phyloP scores from a whole-genome alignment of 805 yeast genomes.

The Candida michaelii region DNA sequence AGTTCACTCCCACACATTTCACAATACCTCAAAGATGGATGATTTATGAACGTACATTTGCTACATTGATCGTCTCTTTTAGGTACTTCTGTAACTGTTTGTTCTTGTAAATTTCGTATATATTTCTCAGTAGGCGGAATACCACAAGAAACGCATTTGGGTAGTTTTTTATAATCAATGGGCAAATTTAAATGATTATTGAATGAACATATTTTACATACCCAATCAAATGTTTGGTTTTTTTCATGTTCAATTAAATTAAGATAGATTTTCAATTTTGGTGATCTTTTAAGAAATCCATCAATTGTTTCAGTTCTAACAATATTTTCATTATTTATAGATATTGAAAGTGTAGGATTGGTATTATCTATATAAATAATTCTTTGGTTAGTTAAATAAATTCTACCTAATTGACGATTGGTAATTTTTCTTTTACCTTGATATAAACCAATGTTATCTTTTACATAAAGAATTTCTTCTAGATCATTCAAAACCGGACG shows the following conservation, averaged over 20 bases:
- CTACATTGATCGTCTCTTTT: constrained; percentile 41
- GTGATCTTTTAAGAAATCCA: constrained; percentile 73
- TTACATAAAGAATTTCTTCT: constrained; percentile 34
- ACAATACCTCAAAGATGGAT: constrained; percentile 72
- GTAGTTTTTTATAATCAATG: constrained; percentile 23
- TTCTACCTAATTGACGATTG: constrained; percentile 69
- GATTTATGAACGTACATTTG: constrained; percentile 78
- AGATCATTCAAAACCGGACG: constrained; percentile 36
- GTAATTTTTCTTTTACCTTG: constrained; percentile 68
- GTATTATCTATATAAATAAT: constrained; percentile 68
- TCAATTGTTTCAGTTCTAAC: constrained; percentile 37
- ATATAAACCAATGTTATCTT: constrained; percentile 64
- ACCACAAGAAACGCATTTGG: constrained; percentile 42
- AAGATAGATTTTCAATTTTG: constrained; percentile 57
- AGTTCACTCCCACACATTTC: constrained; percentile 79
- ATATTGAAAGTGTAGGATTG: constrained; percentile 41
- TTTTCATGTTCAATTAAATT: not conserved
- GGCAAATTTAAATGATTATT: constrained; percentile 43
- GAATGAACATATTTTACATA: constrained; percentile 86
- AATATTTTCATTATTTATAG: constrained; percentile 46
- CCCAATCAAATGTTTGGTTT: constrained; percentile 53
- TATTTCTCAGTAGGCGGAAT: constrained; percentile 23
- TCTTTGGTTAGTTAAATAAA: constrained; percentile 73
- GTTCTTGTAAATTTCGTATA: constrained; percentile 7
- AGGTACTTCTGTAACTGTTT: not conserved